Base-by-base conservation (phyloP, 306 rosid species). In the Glycyrrhiza uralensis region DNA sequence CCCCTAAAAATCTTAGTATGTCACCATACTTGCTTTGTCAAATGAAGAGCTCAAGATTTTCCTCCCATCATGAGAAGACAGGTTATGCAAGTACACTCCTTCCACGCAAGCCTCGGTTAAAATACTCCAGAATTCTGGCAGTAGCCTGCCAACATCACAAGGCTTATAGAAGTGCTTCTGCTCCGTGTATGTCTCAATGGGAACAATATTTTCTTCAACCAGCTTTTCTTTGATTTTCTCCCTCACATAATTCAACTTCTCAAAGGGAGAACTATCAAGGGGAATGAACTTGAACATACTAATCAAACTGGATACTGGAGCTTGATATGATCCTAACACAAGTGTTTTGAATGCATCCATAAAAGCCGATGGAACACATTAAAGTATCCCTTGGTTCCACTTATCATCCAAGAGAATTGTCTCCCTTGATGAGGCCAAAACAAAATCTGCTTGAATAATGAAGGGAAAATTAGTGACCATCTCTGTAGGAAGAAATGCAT, bases 351-450 rank as follows among this genome's bases (percentile, higher is more conserved):
- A 87, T 39, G 96, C 97, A 64, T 80, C 71, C 66, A 77, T 39
- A 65, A 91, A 91, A 23, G 97, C 91, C 1, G 57, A 19, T 9
- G 96, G 87, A 74, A 91, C 82, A 14, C 89, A 85, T 2, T 77
- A 75, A 12, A 91, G 91, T 73, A 91, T 91, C 35, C 96, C 97
- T 75, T 79, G 82, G 67, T 91, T 91, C 97, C 96, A 91, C 73
- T 80, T 85, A 74, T 82, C 67, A 72, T 84, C 96, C 30, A 87
- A 57, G 45, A 82, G 87, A 78, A 91, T 87, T 0, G 89, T 76
- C 62, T 89, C 97, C 67, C 97, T 82, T 11, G 96, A 91, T 33
- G 97, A 89, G 39, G 92, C 83, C 8, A 91, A 66, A 1, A 91
- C 82, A 81, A 91, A 91, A 71, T 91, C 97, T 5, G 92, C 90